Evolutionary conservation across 441 rosid genomes (phyloP), one percentile per base, ranked within the genome.

Genomic region (Lagerstroemia fauriei): DNA sequence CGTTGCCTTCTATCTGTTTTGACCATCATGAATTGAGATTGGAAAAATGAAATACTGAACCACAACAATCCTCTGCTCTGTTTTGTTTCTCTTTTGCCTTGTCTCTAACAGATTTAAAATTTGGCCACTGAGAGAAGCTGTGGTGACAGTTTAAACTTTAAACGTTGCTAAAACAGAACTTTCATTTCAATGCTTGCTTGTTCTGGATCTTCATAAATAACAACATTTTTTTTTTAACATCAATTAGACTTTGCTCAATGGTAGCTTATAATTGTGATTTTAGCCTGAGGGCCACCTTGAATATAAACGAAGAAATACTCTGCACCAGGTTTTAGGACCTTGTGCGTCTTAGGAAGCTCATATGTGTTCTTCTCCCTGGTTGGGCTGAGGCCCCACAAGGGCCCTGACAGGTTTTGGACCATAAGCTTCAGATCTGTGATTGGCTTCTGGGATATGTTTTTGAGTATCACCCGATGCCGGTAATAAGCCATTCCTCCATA

Each of bases 251-350:
- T 8, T 12, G 68, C 31, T 88, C 78, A 91, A 32, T 88, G 78
- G 91, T 91, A 95, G 87, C 94, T 89, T n/a, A 79, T 80, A 41
- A 94, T 84, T 0, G 91, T 83, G 72, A 95, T 86, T 84, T 89
- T 89, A 7, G 95, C 97, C 76, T 92, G 97, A 13, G 99, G 96
- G 3, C 96, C 93, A 5, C 90, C 97, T 83, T 95, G 98, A 16
- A 93, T 85, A 17, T 95, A 94, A 72, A 92, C 91, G 38, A 93
- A 94, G 18, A 68, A 86, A 82, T 78, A 85, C 32, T 87, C 91
- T 9, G 89, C 86, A 31, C 90, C 91, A 1, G 95, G 91, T 50
- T 79, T 81, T 47, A 95, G 70, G 48, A 81, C 89, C 41, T 84
- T 87, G 3, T 85, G 87, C 92, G 89, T 84, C 38, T 29, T 79